phyloP scores from a whole-genome alignment of 2,329 filamentous ascomycete species.

The Fusarium redolens region DNA sequence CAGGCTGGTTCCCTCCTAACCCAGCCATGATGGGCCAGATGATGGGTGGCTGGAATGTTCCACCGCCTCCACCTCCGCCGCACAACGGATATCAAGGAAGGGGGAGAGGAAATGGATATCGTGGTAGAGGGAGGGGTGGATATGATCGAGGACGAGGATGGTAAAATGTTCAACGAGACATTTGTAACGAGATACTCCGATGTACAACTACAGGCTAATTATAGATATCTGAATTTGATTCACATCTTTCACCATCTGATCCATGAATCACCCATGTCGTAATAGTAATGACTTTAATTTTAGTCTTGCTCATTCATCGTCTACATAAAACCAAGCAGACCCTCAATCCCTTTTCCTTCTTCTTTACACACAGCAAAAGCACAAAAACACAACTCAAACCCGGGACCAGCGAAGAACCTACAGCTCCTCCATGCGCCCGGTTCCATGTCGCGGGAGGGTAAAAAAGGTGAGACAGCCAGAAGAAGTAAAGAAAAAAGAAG shows the following conservation, averaged over 20 bases:
- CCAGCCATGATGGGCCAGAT: slow-evolving; percentile 43
- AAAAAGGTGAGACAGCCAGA: slow-evolving; percentile 15
- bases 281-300: slow-evolving; percentile 46
- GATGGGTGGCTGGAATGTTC: slow-evolving; percentile 43
- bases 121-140: slow-evolving; percentile 47
- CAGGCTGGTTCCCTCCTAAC: slow-evolving; percentile 46
- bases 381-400: slow-evolving; percentile 23
- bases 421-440: slow-evolving; percentile 23
- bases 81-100: slow-evolving; percentile 41
- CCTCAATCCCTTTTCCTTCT: slow-evolving; percentile 9
- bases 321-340: slow-evolving; percentile 44
- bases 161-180: not conserved
- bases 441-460: not conserved
- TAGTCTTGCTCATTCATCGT: slow-evolving; percentile 47
- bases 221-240: not conserved
- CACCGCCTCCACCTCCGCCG: slow-evolving; percentile 38
- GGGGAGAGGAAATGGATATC: slow-evolving; percentile 40
- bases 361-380: slow-evolving; percentile 18
- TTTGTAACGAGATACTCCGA: not conserved
- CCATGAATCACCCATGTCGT: slow-evolving; percentile 9
- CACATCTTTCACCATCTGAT: not conserved
- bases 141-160: slow-evolving; percentile 49
- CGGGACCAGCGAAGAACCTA: slow-evolving; percentile 22
- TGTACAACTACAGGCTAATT: not conserved
- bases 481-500: slow-evolving; percentile 29